Conservation (phyloP, 2,329 filamentous ascomycete species). For the Apiospora phragmitis region DNA sequence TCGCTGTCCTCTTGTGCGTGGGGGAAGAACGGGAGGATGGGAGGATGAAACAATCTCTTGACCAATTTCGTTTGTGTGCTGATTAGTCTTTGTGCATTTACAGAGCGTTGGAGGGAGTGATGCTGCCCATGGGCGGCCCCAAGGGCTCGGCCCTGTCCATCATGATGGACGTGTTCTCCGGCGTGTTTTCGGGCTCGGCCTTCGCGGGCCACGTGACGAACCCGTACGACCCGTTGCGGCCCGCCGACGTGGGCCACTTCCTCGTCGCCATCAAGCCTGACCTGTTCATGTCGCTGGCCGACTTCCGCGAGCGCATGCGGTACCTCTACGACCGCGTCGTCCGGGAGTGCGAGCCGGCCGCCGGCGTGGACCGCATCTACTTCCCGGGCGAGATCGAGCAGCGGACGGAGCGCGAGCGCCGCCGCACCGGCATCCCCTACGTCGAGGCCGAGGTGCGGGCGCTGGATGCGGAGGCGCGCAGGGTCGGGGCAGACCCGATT, state of each 20-base stretch:
- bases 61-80: background rate
- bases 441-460: conserved; percentile 56
- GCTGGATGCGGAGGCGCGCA: conserved; percentile 53
- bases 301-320: conserved; percentile 65
- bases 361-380: conserved; percentile 58
- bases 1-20: no score
- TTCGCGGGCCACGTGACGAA: conserved; percentile 77
- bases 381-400: conserved; percentile 66
- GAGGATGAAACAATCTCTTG: no score
- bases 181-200: conserved; percentile 68
- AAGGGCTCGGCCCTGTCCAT: conserved; percentile 77
- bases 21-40: no score
- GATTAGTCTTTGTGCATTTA: no score
- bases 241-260: conserved; percentile 75
- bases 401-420: conserved; percentile 49
- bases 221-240: conserved; percentile 71
- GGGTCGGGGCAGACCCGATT: conserved; percentile 38
- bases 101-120: conserved; percentile 69
- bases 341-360: conserved; percentile 50
- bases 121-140: conserved; percentile 83
- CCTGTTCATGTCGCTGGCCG: conserved; percentile 69
- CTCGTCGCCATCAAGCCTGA: conserved; percentile 73
- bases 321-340: conserved; percentile 55
- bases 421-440: conserved; percentile 58
- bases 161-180: conserved; percentile 91